Evolutionary conservation across 768 basidiomycete genomes (phyloP).

Genomic region (Pleurotus djamor): DNA sequence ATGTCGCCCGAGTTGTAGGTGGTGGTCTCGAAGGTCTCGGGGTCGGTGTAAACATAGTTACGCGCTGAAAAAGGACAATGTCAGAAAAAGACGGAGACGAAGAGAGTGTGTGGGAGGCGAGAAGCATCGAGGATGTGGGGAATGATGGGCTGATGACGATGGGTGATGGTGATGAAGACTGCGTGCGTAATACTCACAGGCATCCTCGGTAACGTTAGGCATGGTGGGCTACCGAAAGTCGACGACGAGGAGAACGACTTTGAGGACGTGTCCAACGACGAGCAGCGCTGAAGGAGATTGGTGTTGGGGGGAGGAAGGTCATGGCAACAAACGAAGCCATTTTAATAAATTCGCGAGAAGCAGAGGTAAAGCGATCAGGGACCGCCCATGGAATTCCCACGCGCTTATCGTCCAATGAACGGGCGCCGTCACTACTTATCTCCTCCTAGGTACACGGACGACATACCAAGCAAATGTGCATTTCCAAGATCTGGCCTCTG

Average conservation of each 20-base stretch:
- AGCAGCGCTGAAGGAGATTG: no score
- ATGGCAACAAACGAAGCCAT: no score
- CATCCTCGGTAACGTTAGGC: conserved; percentile 8
- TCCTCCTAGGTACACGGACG: no score
- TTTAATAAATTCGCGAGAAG: no score
- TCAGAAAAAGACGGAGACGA: background rate
- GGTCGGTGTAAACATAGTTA: conserved; percentile 27
- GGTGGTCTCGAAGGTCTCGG: conserved; percentile 22
- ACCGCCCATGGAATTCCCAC: no score
- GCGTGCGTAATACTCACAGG: background rate
- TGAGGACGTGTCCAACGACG: no score
- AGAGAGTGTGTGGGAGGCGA: background rate
- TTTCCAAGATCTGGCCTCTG: no score
- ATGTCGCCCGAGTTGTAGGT: conserved; percentile 51
- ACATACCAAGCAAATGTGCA: no score
- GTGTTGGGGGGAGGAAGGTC: no score
- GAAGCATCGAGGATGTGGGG: background rate
- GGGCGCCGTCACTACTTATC: no score
- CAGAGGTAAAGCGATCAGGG: no score
- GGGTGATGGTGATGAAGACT: background rate
- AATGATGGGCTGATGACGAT: background rate
- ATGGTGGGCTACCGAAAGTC: background rate
- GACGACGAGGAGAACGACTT: background rate
- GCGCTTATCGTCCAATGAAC: no score
- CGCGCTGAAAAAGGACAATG: conserved; percentile 25